Conservation (phyloP, 2,329 filamentous ascomycete species). For the Blastomyces gilchristii region DNA sequence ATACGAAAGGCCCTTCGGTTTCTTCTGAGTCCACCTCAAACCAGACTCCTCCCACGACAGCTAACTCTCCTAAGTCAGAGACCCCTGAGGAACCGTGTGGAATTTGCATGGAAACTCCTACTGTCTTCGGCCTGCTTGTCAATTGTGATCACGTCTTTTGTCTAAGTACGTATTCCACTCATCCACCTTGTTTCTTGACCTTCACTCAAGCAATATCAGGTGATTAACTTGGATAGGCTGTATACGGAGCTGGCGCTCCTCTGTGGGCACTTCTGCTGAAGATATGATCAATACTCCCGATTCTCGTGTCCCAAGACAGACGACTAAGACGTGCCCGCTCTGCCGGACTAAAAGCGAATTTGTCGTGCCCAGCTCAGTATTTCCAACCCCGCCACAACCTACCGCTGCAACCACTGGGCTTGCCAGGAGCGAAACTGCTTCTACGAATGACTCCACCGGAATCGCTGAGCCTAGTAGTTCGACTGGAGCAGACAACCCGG, state of each 20-base stretch:
- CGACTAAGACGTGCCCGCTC: conserved; percentile 22
- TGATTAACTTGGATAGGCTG: conserved; percentile 16
- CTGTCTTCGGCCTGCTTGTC: conserved; percentile 21
- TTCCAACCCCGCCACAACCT: conserved; percentile 16
- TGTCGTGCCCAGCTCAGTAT: conserved; percentile 22
- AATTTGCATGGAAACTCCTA: conserved; percentile 23
- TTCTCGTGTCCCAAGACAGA: conserved; percentile 14
- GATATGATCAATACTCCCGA: conserved; percentile 9
- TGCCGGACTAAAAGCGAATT: conserved; percentile 22
- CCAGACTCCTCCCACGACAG: not conserved
- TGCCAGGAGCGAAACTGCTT: not conserved
- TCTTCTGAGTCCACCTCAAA: not conserved
- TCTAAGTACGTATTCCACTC: conserved; percentile 18
- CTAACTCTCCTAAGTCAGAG: not conserved
- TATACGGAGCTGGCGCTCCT: conserved; percentile 23
- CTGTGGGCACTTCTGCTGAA: conserved; percentile 13
- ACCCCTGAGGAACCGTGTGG: conserved; percentile 16
- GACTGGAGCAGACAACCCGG: conserved; percentile 12
- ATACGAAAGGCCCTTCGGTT: not conserved
- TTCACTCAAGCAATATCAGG: not conserved
- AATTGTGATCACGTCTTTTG: conserved; percentile 25
- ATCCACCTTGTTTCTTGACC: not conserved
- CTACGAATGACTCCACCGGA: conserved; percentile 5
- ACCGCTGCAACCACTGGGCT: not conserved
- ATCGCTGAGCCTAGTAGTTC: not conserved